phyloP scores from a whole-genome alignment of 495 filamentous ascomycete species.

The Parmelia sp. region DNA sequence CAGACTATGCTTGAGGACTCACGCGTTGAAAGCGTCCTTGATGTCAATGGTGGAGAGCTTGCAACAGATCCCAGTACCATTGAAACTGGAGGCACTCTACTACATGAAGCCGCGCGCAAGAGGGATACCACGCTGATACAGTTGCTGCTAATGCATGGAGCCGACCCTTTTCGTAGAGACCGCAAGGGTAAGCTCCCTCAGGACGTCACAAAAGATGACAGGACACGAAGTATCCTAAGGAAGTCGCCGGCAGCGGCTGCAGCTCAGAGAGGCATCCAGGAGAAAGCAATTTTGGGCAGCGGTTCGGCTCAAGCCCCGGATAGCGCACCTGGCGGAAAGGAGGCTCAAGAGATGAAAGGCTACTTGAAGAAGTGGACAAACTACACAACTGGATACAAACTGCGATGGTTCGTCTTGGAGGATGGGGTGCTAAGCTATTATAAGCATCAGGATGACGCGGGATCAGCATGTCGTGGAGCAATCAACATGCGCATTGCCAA shows the following conservation, averaged over 20 bases:
- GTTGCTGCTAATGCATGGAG: slow-evolving; percentile 83
- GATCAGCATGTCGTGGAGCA: slow-evolving; percentile 87
- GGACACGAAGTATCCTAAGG: slow-evolving; percentile 77
- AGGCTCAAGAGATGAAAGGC: slow-evolving; percentile 92
- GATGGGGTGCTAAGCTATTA: slow-evolving; percentile 98
- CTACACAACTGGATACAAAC: slow-evolving; percentile 90
- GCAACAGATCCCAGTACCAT: slow-evolving; percentile 71
- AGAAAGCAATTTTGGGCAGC: slow-evolving; percentile 86
- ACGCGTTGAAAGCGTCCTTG: slow-evolving; percentile 72
- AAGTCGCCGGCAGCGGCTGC: slow-evolving; percentile 90
- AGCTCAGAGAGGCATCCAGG: slow-evolving; percentile 91
- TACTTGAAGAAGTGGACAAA: slow-evolving; percentile 99
- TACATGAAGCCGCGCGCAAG: slow-evolving; percentile 88
- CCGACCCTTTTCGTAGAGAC: slow-evolving; percentile 94
- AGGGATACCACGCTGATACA: slow-evolving; percentile 81
- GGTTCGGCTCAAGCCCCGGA: slow-evolving; percentile 57
- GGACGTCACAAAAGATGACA: slow-evolving; percentile 95
- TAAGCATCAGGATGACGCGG: slow-evolving; percentile 94
- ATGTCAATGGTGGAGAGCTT: slow-evolving; percentile 85
- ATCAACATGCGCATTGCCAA: slow-evolving; percentile 98
- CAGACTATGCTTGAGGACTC: slow-evolving; percentile 77
- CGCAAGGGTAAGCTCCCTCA: slow-evolving; percentile 93
- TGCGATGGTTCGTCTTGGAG: slow-evolving; percentile 96
- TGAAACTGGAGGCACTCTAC: slow-evolving; percentile 74
- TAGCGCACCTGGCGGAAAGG: slow-evolving; percentile 63